These are phyloP conservation scores for Sarcomyxa edulis DNA, from an alignment of 768 basidiomycete genomes.

Conservation along the genomic window DNA sequence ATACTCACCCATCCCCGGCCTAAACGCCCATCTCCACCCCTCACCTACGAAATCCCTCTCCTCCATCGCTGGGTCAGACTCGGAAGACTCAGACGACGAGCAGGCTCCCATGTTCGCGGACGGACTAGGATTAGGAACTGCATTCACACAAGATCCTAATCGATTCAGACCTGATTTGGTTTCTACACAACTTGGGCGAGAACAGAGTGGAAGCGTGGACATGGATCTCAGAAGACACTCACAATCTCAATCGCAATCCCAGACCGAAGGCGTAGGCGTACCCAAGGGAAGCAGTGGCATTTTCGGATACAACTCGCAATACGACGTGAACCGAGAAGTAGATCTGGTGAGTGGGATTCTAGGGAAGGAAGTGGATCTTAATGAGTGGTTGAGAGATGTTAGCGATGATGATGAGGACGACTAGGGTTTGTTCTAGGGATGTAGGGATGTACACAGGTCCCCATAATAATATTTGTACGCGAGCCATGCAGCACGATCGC, in stretches of 20 bases:
- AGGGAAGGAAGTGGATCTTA: conserved; percentile 53
- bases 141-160: neutral
- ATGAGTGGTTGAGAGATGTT: conserved; percentile 43
- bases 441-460: too few relatives aligned
- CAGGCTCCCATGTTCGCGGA: neutral
- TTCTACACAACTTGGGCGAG: conserved; percentile 2
- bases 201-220: neutral
- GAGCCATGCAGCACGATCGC: too few relatives aligned
- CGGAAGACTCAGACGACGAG: conserved; percentile 5
- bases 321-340: conserved; percentile 49
- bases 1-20: too few relatives aligned
- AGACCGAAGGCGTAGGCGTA: too few relatives aligned
- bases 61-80: conserved; percentile 6
- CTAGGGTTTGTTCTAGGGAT: too few relatives aligned
- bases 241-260: too few relatives aligned
- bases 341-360: conserved; percentile 48
- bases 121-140: too few relatives aligned
- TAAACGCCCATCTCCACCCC: too few relatives aligned
- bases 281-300: too few relatives aligned
- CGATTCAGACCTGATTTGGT: conserved; percentile 1
- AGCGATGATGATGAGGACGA: conserved; percentile 21
- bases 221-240: too few relatives aligned
- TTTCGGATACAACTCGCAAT: conserved; percentile 50
- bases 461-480: too few relatives aligned
- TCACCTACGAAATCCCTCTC: conserved; percentile 6